Evolutionary conservation across 768 basidiomycete species (phyloP), one percentile per base, ranked within the genome.

Genomic region (Clavulina sp.): DNA sequence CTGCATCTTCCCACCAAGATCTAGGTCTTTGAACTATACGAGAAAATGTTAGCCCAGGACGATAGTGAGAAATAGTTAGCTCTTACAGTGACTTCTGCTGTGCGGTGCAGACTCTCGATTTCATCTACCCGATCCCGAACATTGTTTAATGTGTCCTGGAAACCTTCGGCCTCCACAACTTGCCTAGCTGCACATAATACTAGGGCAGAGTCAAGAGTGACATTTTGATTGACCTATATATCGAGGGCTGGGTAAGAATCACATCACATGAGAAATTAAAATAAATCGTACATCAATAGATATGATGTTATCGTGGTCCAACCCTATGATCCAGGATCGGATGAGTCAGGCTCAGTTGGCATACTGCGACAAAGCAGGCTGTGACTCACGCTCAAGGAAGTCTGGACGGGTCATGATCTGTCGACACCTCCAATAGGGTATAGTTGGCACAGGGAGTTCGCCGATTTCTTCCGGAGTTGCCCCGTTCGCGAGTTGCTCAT

Each of bases 391-490:
- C 62, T 81, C 82, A 58, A 92, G 63, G 61, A 83, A 91, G 64
- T 91, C 85, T 0, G 83, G 70, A 16, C 86, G 69, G 3, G 85
- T 86, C 87, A 83, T 86, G 48, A 89, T 80, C 61, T 81, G 75
- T 33, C 81, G 72, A 63, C 80, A 81, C 57, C 71, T 73, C 68
- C 78, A 79, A 61, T 76, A 84, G 18, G 78, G 73, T 53, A 83
- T 75, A 5, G 65, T 62, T 32, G 84, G 84, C 38, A 84, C 60
- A 3, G 76, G 72, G 3, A 82, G 63, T 16, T 72, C 70, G n/a
- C 61, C 60, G 19, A 62, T 34, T 9, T 63, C 63, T 5, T 68
- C 65, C 4, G 63, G 57, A 2, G 64, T 58, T 13, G 63, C 61
- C 41, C 70, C 67, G 58, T 67, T 70, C 52, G 67, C 63, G 32